Conservation (phyloP, 768 basidiomycete genomes). For the Rhizopogon vesiculosus region DNA sequence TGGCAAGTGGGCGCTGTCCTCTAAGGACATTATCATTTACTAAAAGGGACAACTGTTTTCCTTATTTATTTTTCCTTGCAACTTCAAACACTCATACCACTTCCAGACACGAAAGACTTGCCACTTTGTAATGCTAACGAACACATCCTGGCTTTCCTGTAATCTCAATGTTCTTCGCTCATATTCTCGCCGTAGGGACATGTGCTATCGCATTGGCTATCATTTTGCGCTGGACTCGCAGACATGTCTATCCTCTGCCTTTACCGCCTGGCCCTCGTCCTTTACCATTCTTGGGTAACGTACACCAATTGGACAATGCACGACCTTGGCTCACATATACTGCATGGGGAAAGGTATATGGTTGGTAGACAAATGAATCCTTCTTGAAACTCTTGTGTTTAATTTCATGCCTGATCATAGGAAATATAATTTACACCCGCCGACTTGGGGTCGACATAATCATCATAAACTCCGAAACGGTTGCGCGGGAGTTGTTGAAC, state of each 20-base stretch:
- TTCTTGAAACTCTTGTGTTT: not conserved
- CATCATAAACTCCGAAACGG: conserved; percentile 8
- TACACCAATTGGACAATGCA: not conserved
- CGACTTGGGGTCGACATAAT: conserved; percentile 2
- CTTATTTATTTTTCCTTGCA: too few species aligned
- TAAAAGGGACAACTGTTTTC: too few species aligned
- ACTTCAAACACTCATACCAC: too few species aligned
- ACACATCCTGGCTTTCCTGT: not conserved
- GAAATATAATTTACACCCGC: not conserved
- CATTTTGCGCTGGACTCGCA: not conserved
- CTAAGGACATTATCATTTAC: too few species aligned
- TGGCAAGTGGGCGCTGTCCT: too few species aligned
- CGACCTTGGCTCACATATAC: not conserved
- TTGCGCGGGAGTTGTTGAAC: not conserved
- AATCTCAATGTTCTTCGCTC: not conserved
- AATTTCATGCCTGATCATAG: not conserved
- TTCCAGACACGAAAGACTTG: too few species aligned
- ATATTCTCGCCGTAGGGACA: not conserved
- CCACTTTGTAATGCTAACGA: not conserved
- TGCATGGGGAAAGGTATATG: not conserved
- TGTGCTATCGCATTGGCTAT: not conserved
- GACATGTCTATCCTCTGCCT: not conserved
- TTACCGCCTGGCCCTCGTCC: not conserved
- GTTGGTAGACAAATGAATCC: too few species aligned
- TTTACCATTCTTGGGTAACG: not conserved